phyloP scores from a whole-genome alignment of 768 basidiomycete genomes.

The Symmetrospora coprosmae region DNA sequence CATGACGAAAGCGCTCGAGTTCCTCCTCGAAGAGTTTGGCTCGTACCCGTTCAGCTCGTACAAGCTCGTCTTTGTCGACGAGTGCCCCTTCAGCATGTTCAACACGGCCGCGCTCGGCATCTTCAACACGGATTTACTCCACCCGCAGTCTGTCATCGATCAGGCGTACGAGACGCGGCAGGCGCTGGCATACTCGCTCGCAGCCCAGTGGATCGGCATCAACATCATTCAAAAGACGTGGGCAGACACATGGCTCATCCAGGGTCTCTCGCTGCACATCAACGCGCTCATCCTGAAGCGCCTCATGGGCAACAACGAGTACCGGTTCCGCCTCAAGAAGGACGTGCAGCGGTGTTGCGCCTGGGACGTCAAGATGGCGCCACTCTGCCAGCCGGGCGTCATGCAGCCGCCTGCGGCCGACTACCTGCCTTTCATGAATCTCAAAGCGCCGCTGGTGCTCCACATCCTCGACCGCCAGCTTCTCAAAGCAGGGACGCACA shows the following conservation, averaged over 20 bases:
- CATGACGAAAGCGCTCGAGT: slow-evolving; percentile 78
- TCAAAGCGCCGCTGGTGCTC: slow-evolving; percentile 89
- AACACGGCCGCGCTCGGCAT: slow-evolving; percentile 71
- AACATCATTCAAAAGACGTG: slow-evolving; percentile 86
- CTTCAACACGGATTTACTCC: slow-evolving; percentile 62
- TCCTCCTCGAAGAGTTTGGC: slow-evolving; percentile 78
- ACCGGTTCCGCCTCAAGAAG: slow-evolving; percentile 82
- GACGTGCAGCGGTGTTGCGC: slow-evolving; percentile 87
- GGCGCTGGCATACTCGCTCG: slow-evolving; percentile 68
- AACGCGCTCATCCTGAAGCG: slow-evolving; percentile 73
- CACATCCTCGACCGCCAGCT: slow-evolving; percentile 88
- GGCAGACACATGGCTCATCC: slow-evolving; percentile 93
- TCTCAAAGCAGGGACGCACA: slow-evolving; percentile 84
- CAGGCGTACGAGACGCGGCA: slow-evolving; percentile 84
- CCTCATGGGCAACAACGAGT: slow-evolving; percentile 89
- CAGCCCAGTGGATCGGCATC: slow-evolving; percentile 91
- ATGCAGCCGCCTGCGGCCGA: slow-evolving; percentile 69
- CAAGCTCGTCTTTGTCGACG: slow-evolving; percentile 87
- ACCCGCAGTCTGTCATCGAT: slow-evolving; percentile 78
- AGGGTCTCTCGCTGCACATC: slow-evolving; percentile 81
- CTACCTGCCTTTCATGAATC: slow-evolving; percentile 71
- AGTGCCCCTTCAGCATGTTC: slow-evolving; percentile 46
- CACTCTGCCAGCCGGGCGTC: slow-evolving; percentile 70
- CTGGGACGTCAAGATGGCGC: slow-evolving; percentile 81
- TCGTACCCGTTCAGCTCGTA: slow-evolving; percentile 87